Evolutionary conservation across 1,284 basidiomycete species (phyloP).

Genomic region (Grifola frondosa): DNA sequence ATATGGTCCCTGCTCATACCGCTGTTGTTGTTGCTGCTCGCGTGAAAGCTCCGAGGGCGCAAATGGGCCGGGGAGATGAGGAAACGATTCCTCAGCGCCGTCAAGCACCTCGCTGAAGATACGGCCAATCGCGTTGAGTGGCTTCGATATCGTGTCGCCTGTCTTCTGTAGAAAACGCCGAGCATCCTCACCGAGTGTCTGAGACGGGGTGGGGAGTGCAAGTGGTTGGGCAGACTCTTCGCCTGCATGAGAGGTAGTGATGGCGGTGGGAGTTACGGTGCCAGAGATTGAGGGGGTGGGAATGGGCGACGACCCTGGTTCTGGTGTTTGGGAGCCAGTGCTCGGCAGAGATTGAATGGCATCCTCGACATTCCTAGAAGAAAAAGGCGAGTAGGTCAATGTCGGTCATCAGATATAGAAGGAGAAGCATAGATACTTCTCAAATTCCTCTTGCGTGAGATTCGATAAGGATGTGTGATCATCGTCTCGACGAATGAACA

Average conservation of each 20-base stretch:
- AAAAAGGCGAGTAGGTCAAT: not conserved
- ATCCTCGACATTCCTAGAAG: conserved; percentile 71
- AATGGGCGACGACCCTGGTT: conserved; percentile 24
- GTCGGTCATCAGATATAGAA: not conserved
- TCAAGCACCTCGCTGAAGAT: conserved; percentile 83
- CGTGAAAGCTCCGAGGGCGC: conserved; percentile 57
- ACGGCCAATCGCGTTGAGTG: conserved; percentile 81
- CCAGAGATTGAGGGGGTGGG: conserved; percentile 23
- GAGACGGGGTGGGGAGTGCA: conserved; percentile 58
- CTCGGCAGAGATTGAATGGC: conserved; percentile 78
- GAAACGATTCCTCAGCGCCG: conserved; percentile 37
- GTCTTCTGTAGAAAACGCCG: conserved; percentile 83
- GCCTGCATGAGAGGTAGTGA: conserved; percentile 57
- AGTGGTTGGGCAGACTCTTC: conserved; percentile 85
- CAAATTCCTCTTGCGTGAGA: conserved; percentile 92
- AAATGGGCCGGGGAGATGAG: conserved; percentile 61
- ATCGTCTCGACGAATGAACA: conserved; percentile 96
- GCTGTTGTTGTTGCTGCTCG: conserved; percentile 34
- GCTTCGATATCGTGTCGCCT: conserved; percentile 85
- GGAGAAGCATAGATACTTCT: conserved; percentile 49
- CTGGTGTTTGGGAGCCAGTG: conserved; percentile 53
- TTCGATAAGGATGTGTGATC: conserved; percentile 90
- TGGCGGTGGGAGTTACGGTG: conserved; percentile 25
- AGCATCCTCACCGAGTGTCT: conserved; percentile 74
- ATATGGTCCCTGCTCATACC: conserved; percentile 13